Conservation (phyloP, 768 basidiomycete species). For the Lactifluus volemus region DNA sequence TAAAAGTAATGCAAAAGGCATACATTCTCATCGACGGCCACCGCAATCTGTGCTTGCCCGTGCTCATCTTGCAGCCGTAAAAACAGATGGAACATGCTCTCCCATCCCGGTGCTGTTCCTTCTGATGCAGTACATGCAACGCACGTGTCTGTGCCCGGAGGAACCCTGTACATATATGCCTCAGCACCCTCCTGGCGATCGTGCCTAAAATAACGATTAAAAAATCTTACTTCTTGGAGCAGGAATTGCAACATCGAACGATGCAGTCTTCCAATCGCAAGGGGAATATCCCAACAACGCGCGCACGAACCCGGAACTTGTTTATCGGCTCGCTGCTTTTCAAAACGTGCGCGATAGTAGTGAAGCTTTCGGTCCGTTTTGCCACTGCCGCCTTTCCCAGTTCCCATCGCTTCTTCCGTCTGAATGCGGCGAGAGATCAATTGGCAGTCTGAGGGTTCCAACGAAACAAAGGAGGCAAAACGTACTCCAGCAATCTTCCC, state of each 20-base stretch:
- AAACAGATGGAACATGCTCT: conserved; percentile 12
- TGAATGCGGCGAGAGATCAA: not conserved
- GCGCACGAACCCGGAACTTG: conserved; percentile 16
- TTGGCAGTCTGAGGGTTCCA: no score
- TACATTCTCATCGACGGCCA: conserved; percentile 15
- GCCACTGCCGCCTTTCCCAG: not conserved
- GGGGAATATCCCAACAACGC: conserved; percentile 15
- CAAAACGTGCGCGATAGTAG: conserved; percentile 7
- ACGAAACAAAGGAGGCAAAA: not conserved
- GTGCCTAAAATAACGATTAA: not conserved
- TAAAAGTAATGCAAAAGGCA: not conserved
- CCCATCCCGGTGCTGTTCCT: not conserved
- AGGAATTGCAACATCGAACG: conserved; percentile 6
- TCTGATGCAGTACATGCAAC: not conserved
- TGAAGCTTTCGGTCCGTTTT: not conserved
- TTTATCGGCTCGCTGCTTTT: not conserved
- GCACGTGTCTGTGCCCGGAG: not conserved
- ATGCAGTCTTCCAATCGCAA: conserved; percentile 12
- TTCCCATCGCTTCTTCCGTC: conserved; percentile 10
- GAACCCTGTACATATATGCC: conserved; percentile 1
- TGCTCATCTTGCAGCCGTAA: conserved; percentile 16
- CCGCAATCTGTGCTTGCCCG: conserved; percentile 5
- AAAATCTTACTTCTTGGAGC: conserved; percentile 8
- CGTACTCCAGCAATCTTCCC: conserved; percentile 6
- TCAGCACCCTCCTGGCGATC: not conserved